Evolutionary conservation across 2,329 filamentous ascomycete genomes (phyloP).

Genomic region (Trichoderma hamatum): DNA sequence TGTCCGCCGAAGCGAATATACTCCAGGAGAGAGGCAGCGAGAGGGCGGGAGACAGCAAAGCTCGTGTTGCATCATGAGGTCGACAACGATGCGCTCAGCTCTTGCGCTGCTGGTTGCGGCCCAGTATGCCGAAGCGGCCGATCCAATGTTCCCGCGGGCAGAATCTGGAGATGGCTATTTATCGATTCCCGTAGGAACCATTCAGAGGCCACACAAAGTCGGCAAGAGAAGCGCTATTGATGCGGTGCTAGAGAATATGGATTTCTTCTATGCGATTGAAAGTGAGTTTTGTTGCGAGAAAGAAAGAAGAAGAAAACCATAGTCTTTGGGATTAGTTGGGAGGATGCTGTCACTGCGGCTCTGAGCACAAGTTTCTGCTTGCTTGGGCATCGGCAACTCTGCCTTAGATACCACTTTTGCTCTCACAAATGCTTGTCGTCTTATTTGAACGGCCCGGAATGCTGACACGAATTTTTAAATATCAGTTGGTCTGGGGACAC

Average conservation of each 20-base stretch:
- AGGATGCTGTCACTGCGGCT: not conserved
- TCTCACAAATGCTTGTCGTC: not conserved
- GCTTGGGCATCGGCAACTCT: not conserved
- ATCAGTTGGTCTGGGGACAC: constrained; percentile 48
- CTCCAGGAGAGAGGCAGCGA: not conserved
- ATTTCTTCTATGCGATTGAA: constrained; percentile 46
- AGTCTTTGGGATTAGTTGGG: not conserved
- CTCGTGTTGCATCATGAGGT: constrained; percentile 27
- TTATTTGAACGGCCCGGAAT: not conserved
- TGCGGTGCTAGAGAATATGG: constrained; percentile 40
- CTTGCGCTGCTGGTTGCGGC: constrained; percentile 28
- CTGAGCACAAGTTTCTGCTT: not conserved
- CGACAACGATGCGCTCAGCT: constrained; percentile 22
- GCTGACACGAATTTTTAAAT: not conserved
- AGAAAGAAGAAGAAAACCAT: not conserved
- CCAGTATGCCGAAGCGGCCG: constrained; percentile 18
- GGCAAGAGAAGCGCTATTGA: constrained; percentile 37
- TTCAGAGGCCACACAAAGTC: constrained; percentile 35
- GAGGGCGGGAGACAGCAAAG: not conserved
- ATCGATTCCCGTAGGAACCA: constrained; percentile 41
- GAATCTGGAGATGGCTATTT: constrained; percentile 43
- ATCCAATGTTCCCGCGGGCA: constrained; percentile 35
- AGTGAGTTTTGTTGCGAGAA: constrained; percentile 34
- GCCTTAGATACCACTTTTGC: not conserved
- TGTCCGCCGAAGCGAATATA: not conserved